Evolutionary conservation across 345 rosid species (phyloP), one percentile per base, ranked within the genome.

Genomic region (Fremontodendron californicum): DNA sequence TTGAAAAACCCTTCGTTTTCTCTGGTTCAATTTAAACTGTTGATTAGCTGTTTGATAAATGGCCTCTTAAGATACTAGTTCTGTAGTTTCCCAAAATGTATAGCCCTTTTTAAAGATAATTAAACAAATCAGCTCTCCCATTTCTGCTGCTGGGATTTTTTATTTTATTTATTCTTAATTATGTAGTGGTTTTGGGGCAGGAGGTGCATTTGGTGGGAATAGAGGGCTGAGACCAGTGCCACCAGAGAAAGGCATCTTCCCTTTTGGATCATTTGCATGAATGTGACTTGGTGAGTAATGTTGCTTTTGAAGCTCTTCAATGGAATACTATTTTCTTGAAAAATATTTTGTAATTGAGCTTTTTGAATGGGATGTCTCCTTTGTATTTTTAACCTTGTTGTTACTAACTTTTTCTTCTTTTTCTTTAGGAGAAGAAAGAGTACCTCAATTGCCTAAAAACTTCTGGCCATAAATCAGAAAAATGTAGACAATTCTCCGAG

Each of bases 121-220:
- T 12, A 19, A 45, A 25, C 13, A 45, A 58, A 35, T 63, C 21
- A 45, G 19, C 15, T 3, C 23, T 2, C 29, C 52, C 37, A 43
- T 9, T 64, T 33, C 27, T n/a, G 25, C 52, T 58, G 33, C 35
- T 60, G 18, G 37, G 18, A 29, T 5, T 60, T 27, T 27, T 13
- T 27, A 3, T 12, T 60, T 1, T 1, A 12, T 55, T 55, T 21
- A 54, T 7, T 54, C n/a, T 11, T 51, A 9, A 33, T 11, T 55
- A n/a, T 33, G 19, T 10, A 52, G 76, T 39, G 48, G 70, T 18
- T 60, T 75, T 75, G 57, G 80, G 42, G 77, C 81, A 93, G 99
- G 97, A 74, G 99, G 98, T 71, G 97, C 97, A 73, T 93, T 92
- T 83, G 99, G 99, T 74, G 97, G 99, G 80, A 91, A 85, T 77